phyloP scores from a whole-genome alignment of 2,329 filamentous ascomycete genomes.

The Huntiella moniliformis region DNA sequence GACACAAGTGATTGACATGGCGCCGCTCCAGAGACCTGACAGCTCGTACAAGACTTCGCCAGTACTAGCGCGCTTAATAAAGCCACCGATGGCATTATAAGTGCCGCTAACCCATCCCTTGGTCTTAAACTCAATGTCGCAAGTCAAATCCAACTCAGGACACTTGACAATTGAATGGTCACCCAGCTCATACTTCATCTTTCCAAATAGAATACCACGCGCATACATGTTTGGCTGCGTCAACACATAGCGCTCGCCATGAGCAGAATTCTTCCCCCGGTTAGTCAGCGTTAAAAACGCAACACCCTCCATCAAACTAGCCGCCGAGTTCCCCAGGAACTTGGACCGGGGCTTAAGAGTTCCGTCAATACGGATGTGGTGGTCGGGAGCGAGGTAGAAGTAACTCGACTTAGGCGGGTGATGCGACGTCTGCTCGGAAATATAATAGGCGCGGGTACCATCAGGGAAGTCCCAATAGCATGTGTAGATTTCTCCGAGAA shows the following conservation, averaged over 20 bases:
- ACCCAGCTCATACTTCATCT: constrained; percentile 98
- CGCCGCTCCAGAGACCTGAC: constrained; percentile 79
- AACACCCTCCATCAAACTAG: constrained; percentile 95
- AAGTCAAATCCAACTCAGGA: constrained; percentile 67
- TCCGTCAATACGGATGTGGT: constrained; percentile 87
- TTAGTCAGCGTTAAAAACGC: constrained; percentile 73
- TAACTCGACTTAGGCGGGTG: constrained; percentile 98
- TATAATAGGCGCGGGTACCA: constrained; percentile 77
- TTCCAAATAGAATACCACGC: constrained; percentile 86
- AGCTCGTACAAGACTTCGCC: constrained; percentile 81
- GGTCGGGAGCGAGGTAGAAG: constrained; percentile 92
- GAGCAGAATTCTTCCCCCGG: constrained; percentile 42
- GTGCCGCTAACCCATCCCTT: constrained; percentile 94
- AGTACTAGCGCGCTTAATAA: constrained; percentile 72
- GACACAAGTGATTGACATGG: constrained; percentile 82
- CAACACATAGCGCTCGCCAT: constrained; percentile 74
- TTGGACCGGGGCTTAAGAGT: constrained; percentile 87
- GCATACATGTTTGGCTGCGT: constrained; percentile 99
- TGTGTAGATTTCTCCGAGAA: constrained; percentile 84
- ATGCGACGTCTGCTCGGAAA: constrained; percentile 93
- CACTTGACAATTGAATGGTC: constrained; percentile 89
- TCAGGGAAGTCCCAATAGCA: constrained; percentile 90
- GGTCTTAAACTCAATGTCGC: constrained; percentile 94
- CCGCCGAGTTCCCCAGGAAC: constrained; percentile 91
- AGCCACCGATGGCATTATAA: constrained; percentile 88